Evolutionary conservation across 2,329 filamentous ascomycete genomes (phyloP), one percentile per base, ranked within the genome.

Genomic region (Botrytis fragariae): DNA sequence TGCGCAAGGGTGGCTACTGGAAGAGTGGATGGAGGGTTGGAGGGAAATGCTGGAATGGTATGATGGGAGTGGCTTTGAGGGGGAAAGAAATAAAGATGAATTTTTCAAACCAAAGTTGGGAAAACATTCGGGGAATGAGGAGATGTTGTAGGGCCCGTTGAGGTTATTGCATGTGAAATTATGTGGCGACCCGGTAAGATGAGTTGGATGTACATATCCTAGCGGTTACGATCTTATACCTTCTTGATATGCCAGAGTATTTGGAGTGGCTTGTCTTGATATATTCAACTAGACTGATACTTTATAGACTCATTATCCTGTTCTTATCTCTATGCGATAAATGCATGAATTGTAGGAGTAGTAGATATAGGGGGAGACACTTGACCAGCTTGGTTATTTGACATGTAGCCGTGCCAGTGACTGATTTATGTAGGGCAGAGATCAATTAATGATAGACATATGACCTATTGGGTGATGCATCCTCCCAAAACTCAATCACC

Each of bases 1-100:
- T 20, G 9, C 14, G 45, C 35, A 32, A 12, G 70, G 70, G 4
- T 72, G 70, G 70, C 51, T 72, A 22, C 25, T 44, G 35, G 48
- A 72, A 37, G 70, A 72, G 48, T 72, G 70, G 70, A 16, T 39
- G n/a, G 32, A 37, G 1, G 70, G 61, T 29, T 72, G 70, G 70
- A 37, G 1, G 14, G 70, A 72, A 39, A 72, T 72, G 70, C 39
- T 72, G 48, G n/a, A 22, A 4, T 72, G 69, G 48, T 72, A 65
- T 65, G 48, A 72, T 8, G 60, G 69, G 6, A 22, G 25, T 44
- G 45, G 25, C 20, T 45, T 72, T 42, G 37, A 42, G 20, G n/a
- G 7, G 61, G 69, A 72, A 22, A 72, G 69, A 12, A 72, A 65
- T 72, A 48, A n/a, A 18, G 61, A 72, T 59, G 32, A 72, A 14